phyloP scores from a whole-genome alignment of 164 flowering plant genomes.

The Pachysandra terminalis region DNA sequence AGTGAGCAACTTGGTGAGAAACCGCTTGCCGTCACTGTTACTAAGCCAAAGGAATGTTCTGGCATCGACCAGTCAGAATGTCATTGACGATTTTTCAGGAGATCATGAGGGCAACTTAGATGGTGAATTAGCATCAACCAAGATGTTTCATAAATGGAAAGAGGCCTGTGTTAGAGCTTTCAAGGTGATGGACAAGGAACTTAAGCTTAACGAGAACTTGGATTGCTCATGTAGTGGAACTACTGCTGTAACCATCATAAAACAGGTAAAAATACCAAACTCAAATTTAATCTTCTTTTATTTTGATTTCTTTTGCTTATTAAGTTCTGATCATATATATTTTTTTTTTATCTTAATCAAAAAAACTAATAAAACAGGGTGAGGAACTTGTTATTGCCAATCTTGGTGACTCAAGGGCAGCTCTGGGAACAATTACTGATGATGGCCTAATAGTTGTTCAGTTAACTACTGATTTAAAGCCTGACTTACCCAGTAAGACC shows the following conservation, averaged over 20 bases:
- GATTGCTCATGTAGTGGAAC: conserved; percentile 74
- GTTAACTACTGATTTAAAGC: conserved; percentile 81
- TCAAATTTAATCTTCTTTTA: too few relatives aligned
- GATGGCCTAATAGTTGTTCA: conserved; percentile 50
- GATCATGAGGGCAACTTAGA: conserved; percentile 8
- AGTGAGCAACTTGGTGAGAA: conserved; percentile 66
- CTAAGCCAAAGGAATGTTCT: conserved; percentile 38
- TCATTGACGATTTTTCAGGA: background rate
- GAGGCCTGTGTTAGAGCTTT: conserved; percentile 58
- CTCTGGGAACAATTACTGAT: conserved; percentile 56
- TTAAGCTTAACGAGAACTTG: conserved; percentile 56
- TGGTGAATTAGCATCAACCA: conserved; percentile 14
- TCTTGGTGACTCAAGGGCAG: conserved; percentile 89
- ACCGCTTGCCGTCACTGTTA: conserved; percentile 29
- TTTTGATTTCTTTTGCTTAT: background rate
- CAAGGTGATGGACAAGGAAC: conserved; percentile 77
- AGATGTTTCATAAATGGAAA: conserved; percentile 42
- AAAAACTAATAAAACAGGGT: conserved; percentile 33
- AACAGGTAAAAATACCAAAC: conserved; percentile 43
- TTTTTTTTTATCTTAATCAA: background rate
- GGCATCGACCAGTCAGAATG: background rate
- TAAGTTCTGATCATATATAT: background rate
- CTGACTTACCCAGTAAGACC: conserved; percentile 58
- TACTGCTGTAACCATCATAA: conserved; percentile 66
- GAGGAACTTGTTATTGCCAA: conserved; percentile 68